Conservation (phyloP, 441 rosid genomes). For the Jatropha multifida region DNA sequence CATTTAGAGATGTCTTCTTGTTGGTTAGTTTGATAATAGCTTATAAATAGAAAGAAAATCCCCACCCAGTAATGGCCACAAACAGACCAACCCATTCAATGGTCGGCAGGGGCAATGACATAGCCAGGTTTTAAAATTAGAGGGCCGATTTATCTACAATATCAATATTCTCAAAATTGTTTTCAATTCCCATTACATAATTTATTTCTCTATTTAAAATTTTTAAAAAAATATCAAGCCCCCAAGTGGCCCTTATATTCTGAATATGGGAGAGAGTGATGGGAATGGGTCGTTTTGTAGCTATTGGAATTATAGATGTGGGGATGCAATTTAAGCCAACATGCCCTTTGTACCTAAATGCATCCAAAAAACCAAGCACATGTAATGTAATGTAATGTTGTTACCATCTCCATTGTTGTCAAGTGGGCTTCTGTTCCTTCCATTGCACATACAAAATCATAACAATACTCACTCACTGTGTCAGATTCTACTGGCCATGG, state of each 20-base stretch:
- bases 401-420: not conserved
- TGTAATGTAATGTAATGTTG: constrained; percentile 8
- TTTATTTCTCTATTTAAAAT: not conserved
- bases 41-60: no score
- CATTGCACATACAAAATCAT: not conserved
- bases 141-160: no score
- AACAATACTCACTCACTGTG: not conserved
- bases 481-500: not conserved
- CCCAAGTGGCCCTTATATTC: not conserved
- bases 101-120: no score
- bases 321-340: constrained; percentile 6
- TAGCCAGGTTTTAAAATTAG: no score
- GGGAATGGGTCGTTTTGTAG: not conserved
- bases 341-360: not conserved
- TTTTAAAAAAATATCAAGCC: not conserved
- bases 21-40: not conserved
- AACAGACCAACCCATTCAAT: not conserved
- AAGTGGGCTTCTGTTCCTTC: constrained; percentile 1
- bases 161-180: not conserved
- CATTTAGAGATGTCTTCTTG: not conserved
- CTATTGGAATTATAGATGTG: not conserved
- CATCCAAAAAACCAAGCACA: not conserved
- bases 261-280: not conserved
- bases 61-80: not conserved
- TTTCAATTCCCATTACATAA: not conserved